Evolutionary conservation across 106 monocot genomes (phyloP).

Genomic region (Allium sativum): DNA sequence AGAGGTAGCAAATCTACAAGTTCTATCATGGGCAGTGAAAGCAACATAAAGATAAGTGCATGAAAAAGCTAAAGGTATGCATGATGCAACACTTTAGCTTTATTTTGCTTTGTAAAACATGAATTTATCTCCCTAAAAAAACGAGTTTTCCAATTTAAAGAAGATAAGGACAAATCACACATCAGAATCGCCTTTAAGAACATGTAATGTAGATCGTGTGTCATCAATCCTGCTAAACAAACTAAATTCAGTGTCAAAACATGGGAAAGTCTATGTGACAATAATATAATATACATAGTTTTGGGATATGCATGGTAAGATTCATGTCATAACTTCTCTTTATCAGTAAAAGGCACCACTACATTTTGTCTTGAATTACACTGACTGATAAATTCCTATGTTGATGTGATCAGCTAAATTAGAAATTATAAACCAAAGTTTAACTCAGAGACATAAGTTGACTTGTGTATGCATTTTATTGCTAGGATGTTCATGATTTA

Average conservation of each 20-base stretch:
- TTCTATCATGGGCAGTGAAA: constrained; percentile 15
- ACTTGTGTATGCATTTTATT: neutral
- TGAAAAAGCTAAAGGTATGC: constrained; percentile 21
- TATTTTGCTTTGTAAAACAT: constrained; percentile 25
- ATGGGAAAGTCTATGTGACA: neutral
- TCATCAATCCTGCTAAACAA: too few relatives aligned
- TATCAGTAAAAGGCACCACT: constrained; percentile 3
- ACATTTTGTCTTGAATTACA: constrained; percentile 3
- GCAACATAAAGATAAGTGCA: constrained; percentile 4
- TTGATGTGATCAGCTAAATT: too few relatives aligned
- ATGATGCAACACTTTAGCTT: constrained; percentile 13
- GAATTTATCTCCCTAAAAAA: neutral
- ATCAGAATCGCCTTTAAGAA: constrained; percentile 7
- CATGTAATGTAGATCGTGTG: neutral
- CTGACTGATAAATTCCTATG: neutral
- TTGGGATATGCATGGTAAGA: neutral
- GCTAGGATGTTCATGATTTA: neutral
- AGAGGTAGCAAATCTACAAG: constrained; percentile 2
- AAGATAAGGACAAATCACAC: constrained; percentile 13
- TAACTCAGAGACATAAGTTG: neutral
- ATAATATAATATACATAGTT: neutral
- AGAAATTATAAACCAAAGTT: neutral
- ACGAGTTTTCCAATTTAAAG: constrained; percentile 13
- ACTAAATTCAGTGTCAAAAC: neutral
- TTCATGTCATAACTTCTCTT: constrained; percentile 1